Conservation (phyloP, 306 rosid genomes). For the Alnus glutinosa region DNA sequence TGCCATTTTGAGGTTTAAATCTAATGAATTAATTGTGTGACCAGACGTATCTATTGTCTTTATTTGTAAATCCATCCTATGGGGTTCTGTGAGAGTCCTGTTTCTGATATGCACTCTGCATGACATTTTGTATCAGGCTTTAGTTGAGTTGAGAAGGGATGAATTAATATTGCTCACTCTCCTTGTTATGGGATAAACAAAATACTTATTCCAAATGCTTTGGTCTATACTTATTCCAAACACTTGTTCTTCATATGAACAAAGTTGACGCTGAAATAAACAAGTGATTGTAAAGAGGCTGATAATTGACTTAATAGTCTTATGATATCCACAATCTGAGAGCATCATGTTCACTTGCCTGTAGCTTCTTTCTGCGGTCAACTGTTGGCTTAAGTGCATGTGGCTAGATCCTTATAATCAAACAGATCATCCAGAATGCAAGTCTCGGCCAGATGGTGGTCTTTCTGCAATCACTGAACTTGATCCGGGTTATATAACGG, state of each 20-base stretch:
- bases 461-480: constrained; percentile 98
- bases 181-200: not conserved
- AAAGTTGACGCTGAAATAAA: not conserved
- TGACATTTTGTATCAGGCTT: not conserved
- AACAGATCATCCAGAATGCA: constrained; percentile 92
- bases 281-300: too few relatives aligned
- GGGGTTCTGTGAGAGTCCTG: not conserved
- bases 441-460: constrained; percentile 95
- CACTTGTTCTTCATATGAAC: not conserved
- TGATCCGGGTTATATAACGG: constrained; percentile 98
- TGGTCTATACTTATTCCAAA: not conserved
- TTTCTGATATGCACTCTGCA: not conserved
- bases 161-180: not conserved
- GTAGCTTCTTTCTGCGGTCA: constrained; percentile 94
- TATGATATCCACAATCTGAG: not conserved
- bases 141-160: not conserved
- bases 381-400: constrained; percentile 98
- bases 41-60: too few relatives aligned
- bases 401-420: constrained; percentile 86
- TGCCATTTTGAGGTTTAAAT: too few relatives aligned
- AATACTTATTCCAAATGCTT: not conserved
- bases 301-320: not conserved
- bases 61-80: not conserved
- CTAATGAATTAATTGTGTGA: too few relatives aligned
- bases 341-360: constrained; percentile 16